A percentile compares a stretch with the other conserved stretches of the same genome.
Conservation (phyloP, 2,329 filamentous ascomycete species). For the Aspergillus amoenus region DNA sequence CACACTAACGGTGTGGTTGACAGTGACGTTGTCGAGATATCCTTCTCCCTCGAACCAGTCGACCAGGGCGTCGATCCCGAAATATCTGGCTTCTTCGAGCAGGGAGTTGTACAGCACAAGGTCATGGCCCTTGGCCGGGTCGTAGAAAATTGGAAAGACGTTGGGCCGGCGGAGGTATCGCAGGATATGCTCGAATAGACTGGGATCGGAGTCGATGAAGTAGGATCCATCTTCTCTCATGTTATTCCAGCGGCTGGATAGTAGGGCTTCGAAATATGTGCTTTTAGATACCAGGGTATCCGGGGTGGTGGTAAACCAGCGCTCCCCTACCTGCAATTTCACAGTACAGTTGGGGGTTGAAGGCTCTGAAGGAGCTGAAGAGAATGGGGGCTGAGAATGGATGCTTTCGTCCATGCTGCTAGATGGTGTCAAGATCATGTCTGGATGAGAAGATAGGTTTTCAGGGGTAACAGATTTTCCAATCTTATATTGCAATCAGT, state of each 20-base stretch:
- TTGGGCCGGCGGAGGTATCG: slow-evolving; percentile 5
- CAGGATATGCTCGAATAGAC: slow-evolving; percentile 12
- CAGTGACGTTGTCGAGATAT: background rate
- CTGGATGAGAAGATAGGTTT: too few relatives aligned
- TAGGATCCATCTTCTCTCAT: background rate
- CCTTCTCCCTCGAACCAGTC: background rate
- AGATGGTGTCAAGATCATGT: too few relatives aligned
- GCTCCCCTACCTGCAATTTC: background rate
- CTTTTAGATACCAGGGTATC: background rate
- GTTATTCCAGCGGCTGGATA: slow-evolving; percentile 1
- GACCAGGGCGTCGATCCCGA: background rate
- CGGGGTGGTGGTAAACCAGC: background rate
- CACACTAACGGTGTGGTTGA: background rate
- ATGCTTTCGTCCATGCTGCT: background rate
- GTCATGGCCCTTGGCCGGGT: slow-evolving; percentile 2
- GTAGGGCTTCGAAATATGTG: slow-evolving; percentile 3
- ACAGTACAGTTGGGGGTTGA: background rate
- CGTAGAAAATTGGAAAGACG: slow-evolving; percentile 2
- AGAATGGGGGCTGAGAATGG: background rate
- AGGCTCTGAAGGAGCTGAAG: too few relatives aligned
- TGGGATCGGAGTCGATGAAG: slow-evolving; percentile 11
- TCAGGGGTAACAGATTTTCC: too few relatives aligned
- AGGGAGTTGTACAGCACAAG: background rate
- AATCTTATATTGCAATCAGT: too few relatives aligned
- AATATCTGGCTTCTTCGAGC: slow-evolving; percentile 5